Evolutionary conservation across 1,284 basidiomycete species (phyloP), one percentile per base, ranked within the genome.

Genomic region (Somion occarium): DNA sequence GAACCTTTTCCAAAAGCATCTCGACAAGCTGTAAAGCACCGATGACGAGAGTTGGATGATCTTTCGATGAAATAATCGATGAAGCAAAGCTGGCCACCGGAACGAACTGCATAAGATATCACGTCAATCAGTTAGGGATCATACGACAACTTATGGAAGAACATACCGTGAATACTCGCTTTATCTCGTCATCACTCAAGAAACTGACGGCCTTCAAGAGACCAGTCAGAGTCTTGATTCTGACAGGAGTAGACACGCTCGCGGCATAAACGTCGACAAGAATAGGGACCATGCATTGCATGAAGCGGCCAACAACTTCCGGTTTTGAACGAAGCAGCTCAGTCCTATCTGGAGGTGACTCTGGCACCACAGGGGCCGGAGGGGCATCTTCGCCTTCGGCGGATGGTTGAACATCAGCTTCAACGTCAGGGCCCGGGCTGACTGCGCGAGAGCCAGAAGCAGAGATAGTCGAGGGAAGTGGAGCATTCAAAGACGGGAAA

Each of bases 191-290:
- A 3, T 80, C 78, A 51, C 92, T 85, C 41, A 92, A 74, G 66
- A 94, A 98, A 55, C 90, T 88, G 46, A 93, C 82, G 2, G 94
- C 92, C 66, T 97, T 96, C 56, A 95, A 69, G 47, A 98, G 62
- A 1, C 88, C 91, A 0, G 85, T 88, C 53, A 98, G 74, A 0
- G 91, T 90, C 73, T 95, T 95, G 46, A 88, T 82, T 53, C 94
- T 78, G 2, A 97, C 85, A 4, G 90, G 83, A 0, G 85, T 82
- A 49, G 86, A 85, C 27, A 98, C 93, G 61, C 92, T 96, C 9
- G 95, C 94, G 19, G 93, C 88, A 68, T 96, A 98, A 5, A 98
- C 94, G 61, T 98, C 94, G 51, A 97, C 86, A 47, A 98, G 76
- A 44, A 95, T 93, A 0, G 95, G 95, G 1, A 96, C 83, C 61